phyloP scores from a whole-genome alignment of 2,329 filamentous ascomycete genomes.

The Aureobasidium vineae region DNA sequence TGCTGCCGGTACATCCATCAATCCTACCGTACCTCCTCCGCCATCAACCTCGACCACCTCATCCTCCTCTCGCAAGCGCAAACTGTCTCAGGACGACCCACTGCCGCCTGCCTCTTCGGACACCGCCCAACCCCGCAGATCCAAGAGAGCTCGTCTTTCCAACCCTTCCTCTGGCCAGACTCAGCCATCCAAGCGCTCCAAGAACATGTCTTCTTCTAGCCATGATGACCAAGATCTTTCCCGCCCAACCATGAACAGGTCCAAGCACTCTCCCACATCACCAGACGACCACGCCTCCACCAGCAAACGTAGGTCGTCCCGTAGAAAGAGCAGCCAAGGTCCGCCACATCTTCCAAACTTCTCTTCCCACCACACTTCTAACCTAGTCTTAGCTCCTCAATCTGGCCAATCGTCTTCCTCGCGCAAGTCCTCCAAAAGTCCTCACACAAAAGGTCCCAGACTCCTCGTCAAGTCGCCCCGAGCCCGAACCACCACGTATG shows the following conservation, averaged over 20 bases:
- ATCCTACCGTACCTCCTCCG: conserved; percentile 13
- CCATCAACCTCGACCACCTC: conserved; percentile 26
- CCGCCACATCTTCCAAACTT: conserved; percentile 23
- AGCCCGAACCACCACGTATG: conserved; percentile 2
- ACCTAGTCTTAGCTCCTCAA: conserved; percentile 41
- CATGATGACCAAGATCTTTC: conserved; percentile 45
- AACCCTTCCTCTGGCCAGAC: conserved; percentile 41
- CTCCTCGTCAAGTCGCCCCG: conserved; percentile 5
- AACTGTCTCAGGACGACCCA: conserved; percentile 43
- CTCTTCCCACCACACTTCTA: conserved; percentile 20
- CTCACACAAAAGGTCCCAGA: conserved; percentile 29
- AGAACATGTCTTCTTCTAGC: conserved; percentile 69
- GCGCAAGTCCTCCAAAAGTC: conserved; percentile 37
- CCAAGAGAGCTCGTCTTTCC: conserved; percentile 58
- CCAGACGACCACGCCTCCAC: conserved; percentile 60
- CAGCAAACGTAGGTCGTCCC: conserved; percentile 69
- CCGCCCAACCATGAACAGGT: conserved; percentile 33
- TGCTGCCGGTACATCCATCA: conserved; percentile 38
- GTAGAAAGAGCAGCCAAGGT: conserved; percentile 65
- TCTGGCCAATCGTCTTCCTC: conserved; percentile 32
- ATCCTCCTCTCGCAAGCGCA: conserved; percentile 40
- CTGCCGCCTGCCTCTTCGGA: conserved; percentile 48
- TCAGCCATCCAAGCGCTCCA: conserved; percentile 46
- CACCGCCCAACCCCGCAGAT: conserved; percentile 40
- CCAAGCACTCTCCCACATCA: conserved; percentile 62